Base-by-base conservation (phyloP, 1,139 yeast genomes). In the Taiozyma sp. region DNA sequence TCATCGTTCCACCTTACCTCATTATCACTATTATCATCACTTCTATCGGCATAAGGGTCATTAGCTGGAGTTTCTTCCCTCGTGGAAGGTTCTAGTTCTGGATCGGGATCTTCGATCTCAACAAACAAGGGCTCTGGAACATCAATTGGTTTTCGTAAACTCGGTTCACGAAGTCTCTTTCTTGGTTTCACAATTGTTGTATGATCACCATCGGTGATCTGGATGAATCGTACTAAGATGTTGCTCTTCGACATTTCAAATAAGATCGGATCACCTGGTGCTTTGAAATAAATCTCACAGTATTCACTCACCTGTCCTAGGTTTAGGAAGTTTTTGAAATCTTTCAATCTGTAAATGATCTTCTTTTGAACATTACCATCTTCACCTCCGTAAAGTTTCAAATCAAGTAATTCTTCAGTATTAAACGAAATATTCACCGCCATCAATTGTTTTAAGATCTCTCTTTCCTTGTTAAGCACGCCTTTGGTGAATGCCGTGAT, bases 381-480 rank as follows among this genome's bases (percentile, higher is more conserved):
- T 44, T 66, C 42, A 30, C 40, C 38, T 4, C 43, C 47, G n/a
- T 51, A 52, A 57, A 40, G 68, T 44, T 54, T 64, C 57, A 61
- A 62, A 59, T 51, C 70, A 56, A 60, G 51, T 44, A 80, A 58
- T 54, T 81, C 85, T n/a, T 73, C 73, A 1, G 77, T 63, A 41
- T 70, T 70, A 48, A 82, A 66, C 1, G 81, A 72, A 36, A 81
- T 78, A 19, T 80, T 74, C 8, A 79, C 72, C 4, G 82, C 76
- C 79, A 82, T 78, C 2, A 85, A 84, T 54, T 80, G 84, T 55
- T 75, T 76, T 48, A 83, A 64, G 47, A 78, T 72, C 51, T 79
- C 83, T 42, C 73, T 69, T 50, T 80, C 83, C 53, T 77, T 77
- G 46, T 77, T 62, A 49, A 61, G 64, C 0, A 81, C 65, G 45